Evolutionary conservation across 164 flowering plant genomes (phyloP).

Genomic region (Buxus sempervirens): DNA sequence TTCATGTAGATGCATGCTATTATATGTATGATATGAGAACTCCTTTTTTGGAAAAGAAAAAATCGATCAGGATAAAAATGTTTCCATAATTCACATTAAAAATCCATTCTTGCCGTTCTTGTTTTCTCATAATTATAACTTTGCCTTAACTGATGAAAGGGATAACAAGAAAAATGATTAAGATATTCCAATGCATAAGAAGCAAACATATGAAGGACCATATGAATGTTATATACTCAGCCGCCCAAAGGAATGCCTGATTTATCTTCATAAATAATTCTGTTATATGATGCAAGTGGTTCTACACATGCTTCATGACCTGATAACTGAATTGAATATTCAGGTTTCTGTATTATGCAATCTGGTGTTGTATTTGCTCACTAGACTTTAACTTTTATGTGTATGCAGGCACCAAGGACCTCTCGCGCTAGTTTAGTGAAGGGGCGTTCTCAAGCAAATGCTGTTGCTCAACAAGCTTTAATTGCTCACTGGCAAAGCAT

Average conservation of each 20-base stretch:
- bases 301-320: background rate
- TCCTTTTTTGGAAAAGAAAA: no score
- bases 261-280: background rate
- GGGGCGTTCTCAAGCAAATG: conserved; percentile 91
- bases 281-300: background rate
- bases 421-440: conserved; percentile 88
- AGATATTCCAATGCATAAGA: no score
- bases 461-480: conserved; percentile 92
- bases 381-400: background rate
- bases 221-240: no score
- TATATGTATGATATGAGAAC: no score
- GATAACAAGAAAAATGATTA: no score
- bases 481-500: conserved; percentile 99
- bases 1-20: no score
- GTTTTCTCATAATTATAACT: no score
- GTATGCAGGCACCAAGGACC: conserved; percentile 82
- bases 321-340: background rate
- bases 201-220: no score
- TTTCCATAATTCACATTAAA: no score
- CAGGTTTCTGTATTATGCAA: background rate
- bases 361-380: background rate
- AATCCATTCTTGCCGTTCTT: no score
- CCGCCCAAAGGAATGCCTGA: background rate
- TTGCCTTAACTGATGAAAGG: no score
- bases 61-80: no score